Evolutionary conservation across 495 filamentous ascomycete species (phyloP).

Genomic region (Immersiella caudata): DNA sequence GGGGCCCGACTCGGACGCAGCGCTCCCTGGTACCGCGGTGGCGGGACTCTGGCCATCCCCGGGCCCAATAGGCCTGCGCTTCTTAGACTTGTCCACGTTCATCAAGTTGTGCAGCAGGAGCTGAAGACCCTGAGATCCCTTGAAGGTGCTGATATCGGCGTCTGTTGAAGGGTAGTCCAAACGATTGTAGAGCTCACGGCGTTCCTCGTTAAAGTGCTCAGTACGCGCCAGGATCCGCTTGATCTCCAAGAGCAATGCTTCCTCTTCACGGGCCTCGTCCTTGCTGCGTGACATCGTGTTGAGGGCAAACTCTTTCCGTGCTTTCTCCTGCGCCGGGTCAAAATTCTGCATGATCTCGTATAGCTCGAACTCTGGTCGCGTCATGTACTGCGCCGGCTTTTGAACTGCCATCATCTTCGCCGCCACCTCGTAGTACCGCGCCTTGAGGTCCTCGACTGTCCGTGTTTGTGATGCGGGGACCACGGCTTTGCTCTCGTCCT

Average conservation of each 20-base stretch:
- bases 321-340: constrained; percentile 72
- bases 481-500: constrained; percentile 48
- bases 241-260: constrained; percentile 82
- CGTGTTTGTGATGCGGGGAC: constrained; percentile 53
- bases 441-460: constrained; percentile 87
- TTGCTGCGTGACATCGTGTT: constrained; percentile 75
- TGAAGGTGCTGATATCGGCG: constrained; percentile 70
- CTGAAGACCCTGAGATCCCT: constrained; percentile 74
- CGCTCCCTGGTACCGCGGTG: constrained; percentile 42
- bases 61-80: constrained; percentile 65
- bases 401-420: constrained; percentile 83
- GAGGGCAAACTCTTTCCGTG: constrained; percentile 82
- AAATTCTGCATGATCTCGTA: constrained; percentile 86
- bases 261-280: constrained; percentile 89
- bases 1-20: constrained; percentile 35
- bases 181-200: constrained; percentile 84
- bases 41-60: constrained; percentile 43
- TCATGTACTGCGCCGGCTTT: constrained; percentile 84
- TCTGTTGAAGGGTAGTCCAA: constrained; percentile 77
- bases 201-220: constrained; percentile 80
- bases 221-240: constrained; percentile 84
- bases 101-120: constrained; percentile 77
- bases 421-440: constrained; percentile 83
- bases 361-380: constrained; percentile 71
- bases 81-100: constrained; percentile 83